Percentiles rank a stretch among this genome's conserved stretches.
Conservation (phyloP, 1,284 basidiomycete species). For the Gymnopus androsaceus region DNA sequence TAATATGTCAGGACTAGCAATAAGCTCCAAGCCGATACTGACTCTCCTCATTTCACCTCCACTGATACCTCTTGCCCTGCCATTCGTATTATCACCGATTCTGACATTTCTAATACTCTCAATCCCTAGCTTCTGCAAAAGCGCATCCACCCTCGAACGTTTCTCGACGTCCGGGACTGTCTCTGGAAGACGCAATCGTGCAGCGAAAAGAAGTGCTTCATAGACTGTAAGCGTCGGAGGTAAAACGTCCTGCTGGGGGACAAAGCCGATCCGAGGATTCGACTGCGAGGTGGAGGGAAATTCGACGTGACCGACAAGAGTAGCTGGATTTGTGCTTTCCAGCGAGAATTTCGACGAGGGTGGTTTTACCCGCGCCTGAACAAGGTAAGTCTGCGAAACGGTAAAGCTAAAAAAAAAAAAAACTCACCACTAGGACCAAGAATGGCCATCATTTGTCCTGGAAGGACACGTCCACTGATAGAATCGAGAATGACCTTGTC, state of each 20-base stretch:
- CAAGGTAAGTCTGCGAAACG: constrained; percentile 6
- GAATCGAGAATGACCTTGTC: constrained; percentile 75
- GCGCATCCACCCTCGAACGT: constrained; percentile 62
- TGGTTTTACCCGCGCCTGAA: constrained; percentile 79
- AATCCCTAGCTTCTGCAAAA: constrained; percentile 80
- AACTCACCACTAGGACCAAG: constrained; percentile 79
- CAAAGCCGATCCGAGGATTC: constrained; percentile 70
- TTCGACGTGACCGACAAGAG: constrained; percentile 63
- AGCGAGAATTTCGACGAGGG: constrained; percentile 82
- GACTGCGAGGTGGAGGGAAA: constrained; percentile 44
- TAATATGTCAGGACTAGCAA: constrained; percentile 78
- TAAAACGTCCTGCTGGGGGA: constrained; percentile 84
- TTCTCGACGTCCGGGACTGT: constrained; percentile 70
- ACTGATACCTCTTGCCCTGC: constrained; percentile 78
- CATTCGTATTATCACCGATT: constrained; percentile 67
- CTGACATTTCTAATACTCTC: constrained; percentile 67
- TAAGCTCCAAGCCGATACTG: constrained; percentile 82
- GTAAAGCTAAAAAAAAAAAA: neutral
- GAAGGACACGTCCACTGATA: constrained; percentile 66
- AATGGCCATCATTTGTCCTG: constrained; percentile 85
- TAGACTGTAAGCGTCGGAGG: constrained; percentile 79
- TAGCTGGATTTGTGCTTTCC: constrained; percentile 74
- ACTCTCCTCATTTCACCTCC: constrained; percentile 86
- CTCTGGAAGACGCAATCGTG: constrained; percentile 82
- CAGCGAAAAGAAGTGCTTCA: constrained; percentile 84